Conservation (phyloP, 73 alveolate species). For the Paraurostyla sp. region DNA sequence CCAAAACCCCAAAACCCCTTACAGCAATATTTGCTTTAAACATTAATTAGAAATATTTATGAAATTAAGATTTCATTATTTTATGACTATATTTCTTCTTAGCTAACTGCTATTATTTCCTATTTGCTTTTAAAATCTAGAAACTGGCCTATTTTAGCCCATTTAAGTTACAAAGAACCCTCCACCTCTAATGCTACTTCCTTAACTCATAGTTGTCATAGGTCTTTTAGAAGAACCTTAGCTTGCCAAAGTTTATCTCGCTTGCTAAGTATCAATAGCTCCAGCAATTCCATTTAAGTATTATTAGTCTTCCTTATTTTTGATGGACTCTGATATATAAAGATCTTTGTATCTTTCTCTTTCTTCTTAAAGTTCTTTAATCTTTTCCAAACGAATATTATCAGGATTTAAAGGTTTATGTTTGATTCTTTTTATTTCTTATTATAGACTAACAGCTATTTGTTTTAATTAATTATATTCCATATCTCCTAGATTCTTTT, state of each 20-base stretch:
- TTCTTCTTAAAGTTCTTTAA: slow-evolving; percentile 11
- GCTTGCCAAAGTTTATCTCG: not conserved
- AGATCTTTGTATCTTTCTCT: slow-evolving; percentile 44
- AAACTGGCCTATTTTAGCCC: slow-evolving; percentile 10
- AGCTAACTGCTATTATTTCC: not conserved
- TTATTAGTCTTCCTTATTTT: slow-evolving; percentile 8
- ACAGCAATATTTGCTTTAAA: too few species aligned
- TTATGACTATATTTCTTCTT: slow-evolving; percentile 29
- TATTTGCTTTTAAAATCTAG: too few species aligned
- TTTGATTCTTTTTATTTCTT: slow-evolving; percentile 1
- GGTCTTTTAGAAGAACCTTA: slow-evolving; percentile 5
- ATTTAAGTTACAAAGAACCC: slow-evolving; percentile 45
- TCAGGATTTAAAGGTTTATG: slow-evolving; percentile 51
- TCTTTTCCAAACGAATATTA: slow-evolving; percentile 17
- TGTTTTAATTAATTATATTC: slow-evolving; percentile 6
- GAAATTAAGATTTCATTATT: not conserved
- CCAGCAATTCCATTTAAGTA: too few species aligned
- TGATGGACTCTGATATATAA: slow-evolving; percentile 40
- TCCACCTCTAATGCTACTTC: slow-evolving; percentile 34
- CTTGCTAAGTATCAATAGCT: not conserved
- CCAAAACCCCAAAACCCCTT: too few species aligned
- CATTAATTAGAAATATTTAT: too few species aligned
- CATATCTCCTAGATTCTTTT: not conserved
- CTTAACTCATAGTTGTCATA: slow-evolving; percentile 41
- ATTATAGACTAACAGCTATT: not conserved